Base-by-base conservation (phyloP, 1,284 basidiomycete species). In the Apiotrichum domesticum region DNA sequence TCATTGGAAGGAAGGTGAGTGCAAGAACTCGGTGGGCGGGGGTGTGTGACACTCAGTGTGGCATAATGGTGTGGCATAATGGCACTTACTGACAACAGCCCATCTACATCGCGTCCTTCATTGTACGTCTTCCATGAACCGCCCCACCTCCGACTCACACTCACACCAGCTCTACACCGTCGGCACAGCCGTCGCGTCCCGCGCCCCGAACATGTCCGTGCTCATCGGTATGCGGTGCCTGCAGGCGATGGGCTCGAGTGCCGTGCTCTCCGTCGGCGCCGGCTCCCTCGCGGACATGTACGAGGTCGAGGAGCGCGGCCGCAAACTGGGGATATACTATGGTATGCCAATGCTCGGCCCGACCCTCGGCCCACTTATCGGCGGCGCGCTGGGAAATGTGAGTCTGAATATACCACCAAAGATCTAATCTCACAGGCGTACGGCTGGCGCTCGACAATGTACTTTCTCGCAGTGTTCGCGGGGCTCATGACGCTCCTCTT, bases 281-380 rank as follows among this genome's bases (percentile, higher is more conserved):
- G 89, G 87, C 6, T 87, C 87, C 6, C 77, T 94, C 5, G 72
- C 78, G 39, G 88, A 91, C 69, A 87, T 91, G 40, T 91, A 85
- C 66, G 88, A 91, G 50, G 81, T 85, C 0, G 79, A 83, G 46
- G 87, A 91, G 69, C 80, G 90, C 46, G 90, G 90, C 2, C 83
- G 82, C 9, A 89, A 77, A 62, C 66, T 78, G n/a, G 77, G 77
- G 9, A 55, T 75, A 1, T 74, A 68, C 63, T 73, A 74, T 51
- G 71, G 71, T 8, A 68, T 74, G 53, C 74, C 73, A 4, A 66
- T 76, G 83, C 58, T 78, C 4, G 77, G 87, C 1, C 82, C 82
- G 7, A 79, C 85, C 3, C 66, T 90, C 4, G 89, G 87, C 0
- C 87, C 88, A 3, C 80, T 92, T 42, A 70, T 84, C 34, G 81